These are phyloP conservation scores for Chlorencoelia australis DNA, from an alignment of 2,329 filamentous ascomycete genomes.

Conservation along the genomic window DNA sequence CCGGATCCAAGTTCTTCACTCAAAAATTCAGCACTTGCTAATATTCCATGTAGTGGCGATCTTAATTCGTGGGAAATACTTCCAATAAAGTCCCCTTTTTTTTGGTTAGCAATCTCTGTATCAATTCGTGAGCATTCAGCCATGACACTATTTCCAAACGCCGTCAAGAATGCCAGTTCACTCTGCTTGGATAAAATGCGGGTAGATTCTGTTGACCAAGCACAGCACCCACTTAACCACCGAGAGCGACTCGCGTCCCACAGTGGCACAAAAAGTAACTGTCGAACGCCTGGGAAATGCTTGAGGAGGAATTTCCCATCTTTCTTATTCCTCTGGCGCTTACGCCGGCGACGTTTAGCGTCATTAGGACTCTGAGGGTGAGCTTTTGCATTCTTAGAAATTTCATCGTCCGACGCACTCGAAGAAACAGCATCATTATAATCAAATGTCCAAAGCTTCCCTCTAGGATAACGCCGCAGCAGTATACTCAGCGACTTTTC, in stretches of 20 bases:
- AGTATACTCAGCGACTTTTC: constrained; percentile 25
- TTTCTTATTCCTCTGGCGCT: constrained; percentile 11
- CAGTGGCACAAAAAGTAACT: constrained; percentile 38
- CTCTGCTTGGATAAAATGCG: constrained; percentile 28
- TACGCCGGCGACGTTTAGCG: constrained; percentile 7
- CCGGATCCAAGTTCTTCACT: constrained; percentile 31
- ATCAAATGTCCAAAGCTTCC: constrained; percentile 39
- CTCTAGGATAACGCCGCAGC: constrained; percentile 35
- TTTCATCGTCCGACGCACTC: constrained; percentile 35
- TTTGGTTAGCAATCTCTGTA: constrained; percentile 39
- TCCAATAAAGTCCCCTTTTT: constrained; percentile 49
- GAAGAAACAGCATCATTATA: constrained; percentile 33
- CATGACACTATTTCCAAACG: constrained; percentile 42
- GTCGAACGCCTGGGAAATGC: constrained; percentile 36
- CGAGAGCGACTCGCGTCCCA: constrained; percentile 38
- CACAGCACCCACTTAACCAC: constrained; percentile 41
- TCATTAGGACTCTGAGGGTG: constrained; percentile 8
- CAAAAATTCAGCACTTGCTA: constrained; percentile 41
- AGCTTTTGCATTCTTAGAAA: constrained; percentile 2
- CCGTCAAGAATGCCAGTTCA: constrained; percentile 30
- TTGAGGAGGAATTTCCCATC: constrained; percentile 27
- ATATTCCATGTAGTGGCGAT: constrained; percentile 46
- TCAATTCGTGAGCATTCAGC: constrained; percentile 45
- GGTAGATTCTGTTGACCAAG: constrained; percentile 30
- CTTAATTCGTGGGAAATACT: constrained; percentile 49